A percentile compares a stretch with the other conserved stretches of the same genome.
Conservation (phyloP, 345 rosid genomes). For the Acer yangbiense region DNA sequence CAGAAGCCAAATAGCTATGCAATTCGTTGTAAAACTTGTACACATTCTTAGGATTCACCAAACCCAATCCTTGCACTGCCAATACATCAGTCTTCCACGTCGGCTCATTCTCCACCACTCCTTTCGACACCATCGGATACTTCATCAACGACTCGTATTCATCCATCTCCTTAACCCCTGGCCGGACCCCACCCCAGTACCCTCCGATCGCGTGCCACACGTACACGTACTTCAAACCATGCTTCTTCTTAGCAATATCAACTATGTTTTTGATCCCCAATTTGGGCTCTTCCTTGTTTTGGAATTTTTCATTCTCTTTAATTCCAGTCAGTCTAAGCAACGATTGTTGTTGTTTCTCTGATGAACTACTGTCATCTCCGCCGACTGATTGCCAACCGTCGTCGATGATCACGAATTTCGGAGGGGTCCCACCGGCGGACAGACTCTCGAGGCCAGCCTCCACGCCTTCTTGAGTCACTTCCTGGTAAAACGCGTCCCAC, state of each 20-base stretch:
- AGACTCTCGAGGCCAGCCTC: constrained; percentile 77
- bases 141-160: constrained; percentile 68
- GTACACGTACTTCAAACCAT: constrained; percentile 78
- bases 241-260: constrained; percentile 55
- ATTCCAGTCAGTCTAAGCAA: constrained; percentile 70
- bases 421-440: constrained; percentile 72
- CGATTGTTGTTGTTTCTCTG: constrained; percentile 42
- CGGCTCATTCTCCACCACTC: constrained; percentile 83
- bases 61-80: constrained; percentile 80
- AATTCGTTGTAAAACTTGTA: constrained; percentile 71
- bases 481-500: constrained; percentile 98
- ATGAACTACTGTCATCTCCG: constrained; percentile 29
- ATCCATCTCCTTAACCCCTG: constrained; percentile 67
- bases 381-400: constrained; percentile 98
- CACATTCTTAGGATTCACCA: constrained; percentile 74
- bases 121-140: constrained; percentile 66
- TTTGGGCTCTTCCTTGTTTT: constrained; percentile 60
- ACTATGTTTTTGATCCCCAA: constrained; percentile 77
- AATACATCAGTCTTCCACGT: constrained; percentile 70
- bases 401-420: constrained; percentile 87
- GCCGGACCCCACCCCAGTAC: constrained; percentile 96
- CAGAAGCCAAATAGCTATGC: constrained; percentile 76
- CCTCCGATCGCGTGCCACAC: constrained; percentile 98
- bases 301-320: constrained; percentile 76
- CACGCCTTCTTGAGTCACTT: constrained; percentile 92